Percentiles rank a stretch among this genome's conserved stretches.
Conservation (phyloP, 2,329 filamentous ascomycete genomes). For the Fusarium metavorans region DNA sequence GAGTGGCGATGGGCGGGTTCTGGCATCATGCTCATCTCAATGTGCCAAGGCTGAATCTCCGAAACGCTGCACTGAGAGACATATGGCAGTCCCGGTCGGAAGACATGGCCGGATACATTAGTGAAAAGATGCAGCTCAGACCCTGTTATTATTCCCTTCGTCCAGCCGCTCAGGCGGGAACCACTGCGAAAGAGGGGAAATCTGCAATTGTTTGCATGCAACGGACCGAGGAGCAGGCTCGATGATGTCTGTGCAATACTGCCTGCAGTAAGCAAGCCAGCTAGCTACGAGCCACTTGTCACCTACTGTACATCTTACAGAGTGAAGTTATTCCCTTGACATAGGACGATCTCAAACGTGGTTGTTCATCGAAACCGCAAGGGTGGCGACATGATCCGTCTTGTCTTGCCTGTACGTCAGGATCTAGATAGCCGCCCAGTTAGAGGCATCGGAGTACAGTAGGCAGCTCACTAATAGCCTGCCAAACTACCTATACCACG, state of each 20-base stretch:
- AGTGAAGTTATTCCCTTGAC: neutral
- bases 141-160: constrained; percentile 26
- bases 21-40: neutral
- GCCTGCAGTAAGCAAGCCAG: constrained; percentile 14
- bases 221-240: constrained; percentile 8
- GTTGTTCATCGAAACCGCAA: neutral
- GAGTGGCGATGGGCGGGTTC: neutral
- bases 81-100: neutral
- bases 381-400: neutral
- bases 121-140: neutral
- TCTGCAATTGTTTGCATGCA: constrained; percentile 8
- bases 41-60: neutral
- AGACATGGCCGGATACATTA: neutral
- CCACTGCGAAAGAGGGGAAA: constrained; percentile 17
- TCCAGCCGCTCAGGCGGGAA: constrained; percentile 23
- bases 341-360: neutral
- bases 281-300: neutral
- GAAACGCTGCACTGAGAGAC: neutral
- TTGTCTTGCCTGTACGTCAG: neutral
- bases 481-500: constrained; percentile 24
- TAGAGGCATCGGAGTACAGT: neutral
- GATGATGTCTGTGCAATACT: constrained; percentile 22
- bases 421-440: neutral
- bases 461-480: neutral
- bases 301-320: neutral